A percentile compares a stretch with the other conserved stretches of the same genome.
phyloP scores from a whole-genome alignment of 768 basidiomycete genomes.

The Naganishia onofrii region DNA sequence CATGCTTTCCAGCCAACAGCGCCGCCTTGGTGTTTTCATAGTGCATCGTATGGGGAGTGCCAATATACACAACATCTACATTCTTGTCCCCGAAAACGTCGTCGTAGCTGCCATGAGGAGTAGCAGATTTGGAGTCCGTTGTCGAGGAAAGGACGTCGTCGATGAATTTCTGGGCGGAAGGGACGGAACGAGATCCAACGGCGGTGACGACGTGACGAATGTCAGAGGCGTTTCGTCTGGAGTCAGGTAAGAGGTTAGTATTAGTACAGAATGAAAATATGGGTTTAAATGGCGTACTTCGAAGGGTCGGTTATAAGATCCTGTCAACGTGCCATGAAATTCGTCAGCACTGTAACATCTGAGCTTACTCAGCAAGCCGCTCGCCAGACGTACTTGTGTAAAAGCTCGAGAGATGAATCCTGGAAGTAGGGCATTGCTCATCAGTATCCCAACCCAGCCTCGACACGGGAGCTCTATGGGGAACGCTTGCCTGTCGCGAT shows the following conservation, averaged over 20 bases:
- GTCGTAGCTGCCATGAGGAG: conserved; percentile 70
- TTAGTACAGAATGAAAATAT: neutral
- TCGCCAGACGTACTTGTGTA: too few species aligned
- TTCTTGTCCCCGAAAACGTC: conserved; percentile 71
- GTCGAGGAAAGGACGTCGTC: conserved; percentile 54
- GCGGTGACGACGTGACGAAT: conserved; percentile 55
- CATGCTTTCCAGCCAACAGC: conserved; percentile 74
- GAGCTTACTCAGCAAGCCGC: too few species aligned
- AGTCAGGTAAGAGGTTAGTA: conserved; percentile 55
- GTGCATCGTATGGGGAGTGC: conserved; percentile 81
- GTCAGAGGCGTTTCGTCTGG: conserved; percentile 43
- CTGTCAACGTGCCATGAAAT: conserved; percentile 38
- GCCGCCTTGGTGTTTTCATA: conserved; percentile 73
- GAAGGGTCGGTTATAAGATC: conserved; percentile 61
- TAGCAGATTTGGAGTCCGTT: conserved; percentile 55
- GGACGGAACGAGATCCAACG: conserved; percentile 72
- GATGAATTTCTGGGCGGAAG: conserved; percentile 71
- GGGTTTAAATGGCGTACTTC: neutral
- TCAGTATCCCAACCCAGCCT: too few species aligned
- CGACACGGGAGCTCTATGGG: too few species aligned
- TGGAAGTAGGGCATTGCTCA: too few species aligned
- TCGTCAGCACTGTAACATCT: too few species aligned
- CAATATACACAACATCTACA: conserved; percentile 75
- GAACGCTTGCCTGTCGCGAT: too few species aligned
- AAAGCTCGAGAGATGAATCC: too few species aligned